phyloP scores from a whole-genome alignment of 1,284 basidiomycete genomes.

The Ustilago tritici region DNA sequence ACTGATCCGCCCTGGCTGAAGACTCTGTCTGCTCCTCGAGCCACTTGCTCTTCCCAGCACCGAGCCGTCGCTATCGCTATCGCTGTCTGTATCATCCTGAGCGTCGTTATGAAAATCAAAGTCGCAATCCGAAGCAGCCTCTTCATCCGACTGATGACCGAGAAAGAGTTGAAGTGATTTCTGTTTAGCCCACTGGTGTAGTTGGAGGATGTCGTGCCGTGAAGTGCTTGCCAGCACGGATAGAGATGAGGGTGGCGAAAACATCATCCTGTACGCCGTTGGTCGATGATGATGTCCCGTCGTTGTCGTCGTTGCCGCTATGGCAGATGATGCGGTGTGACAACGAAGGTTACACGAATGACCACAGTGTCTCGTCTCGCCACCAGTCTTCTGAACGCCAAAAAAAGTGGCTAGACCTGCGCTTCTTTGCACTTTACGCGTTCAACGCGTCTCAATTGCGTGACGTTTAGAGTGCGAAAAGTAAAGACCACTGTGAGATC shows the following conservation, averaged over 20 bases:
- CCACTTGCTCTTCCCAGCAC: conserved; percentile 2
- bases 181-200: conserved; percentile 20
- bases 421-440: conserved; percentile 34
- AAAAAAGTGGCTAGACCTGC: conserved; percentile 2
- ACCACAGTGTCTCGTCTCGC: background rate
- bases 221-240: conserved; percentile 51
- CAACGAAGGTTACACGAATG: background rate
- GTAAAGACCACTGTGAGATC: conserved; percentile 19
- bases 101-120: background rate
- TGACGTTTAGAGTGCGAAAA: conserved; percentile 1
- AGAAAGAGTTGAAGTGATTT: conserved; percentile 49
- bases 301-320: background rate
- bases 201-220: conserved; percentile 43
- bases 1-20: conserved; percentile 19
- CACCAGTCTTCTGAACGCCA: conserved; percentile 2
- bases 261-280: conserved; percentile 17
- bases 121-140: conserved; percentile 19
- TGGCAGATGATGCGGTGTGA: background rate
- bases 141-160: conserved; percentile 38
- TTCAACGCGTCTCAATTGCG: conserved; percentile 24
- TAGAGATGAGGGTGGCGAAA: conserved; percentile 39
- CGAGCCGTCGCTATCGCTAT: conserved; percentile 13
- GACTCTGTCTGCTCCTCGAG: conserved; percentile 5
- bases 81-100: conserved; percentile 15
- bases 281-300: background rate